Conservation (phyloP, 2,329 filamentous ascomycete genomes). For the Neopestalotiopsis sp. region DNA sequence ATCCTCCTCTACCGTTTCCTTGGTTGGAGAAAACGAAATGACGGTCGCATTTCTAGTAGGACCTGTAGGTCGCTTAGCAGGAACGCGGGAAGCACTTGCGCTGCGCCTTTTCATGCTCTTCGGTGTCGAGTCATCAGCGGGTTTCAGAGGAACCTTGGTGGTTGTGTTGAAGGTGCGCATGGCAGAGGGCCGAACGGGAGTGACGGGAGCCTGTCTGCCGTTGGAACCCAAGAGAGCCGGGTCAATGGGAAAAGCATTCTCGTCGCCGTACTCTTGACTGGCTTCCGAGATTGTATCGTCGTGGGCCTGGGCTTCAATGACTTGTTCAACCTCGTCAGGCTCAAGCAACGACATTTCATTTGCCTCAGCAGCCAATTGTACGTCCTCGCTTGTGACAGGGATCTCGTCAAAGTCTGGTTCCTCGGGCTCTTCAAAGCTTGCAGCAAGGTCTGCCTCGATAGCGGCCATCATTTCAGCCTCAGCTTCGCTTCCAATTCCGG, state of each 20-base stretch:
- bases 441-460: conserved; percentile 41
- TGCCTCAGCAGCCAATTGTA: conserved; percentile 62
- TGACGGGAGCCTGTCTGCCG: conserved; percentile 47
- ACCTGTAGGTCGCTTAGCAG: conserved; percentile 46
- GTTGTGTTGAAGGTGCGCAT: conserved; percentile 71
- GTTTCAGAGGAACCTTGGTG: conserved; percentile 77
- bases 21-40: conserved; percentile 59
- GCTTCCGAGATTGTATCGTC: conserved; percentile 62
- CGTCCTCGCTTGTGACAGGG: conserved; percentile 58
- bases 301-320: conserved; percentile 37
- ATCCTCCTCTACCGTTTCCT: conserved; percentile 38
- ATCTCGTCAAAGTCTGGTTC: conserved; percentile 50
- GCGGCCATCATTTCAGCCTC: conserved; percentile 41
- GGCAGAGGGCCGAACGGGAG: conserved; percentile 57
- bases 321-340: conserved; percentile 43
- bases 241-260: conserved; percentile 65
- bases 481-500: conserved; percentile 34
- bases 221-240: conserved; percentile 44
- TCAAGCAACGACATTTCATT: conserved; percentile 64
- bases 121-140: conserved; percentile 63
- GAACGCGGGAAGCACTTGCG: conserved; percentile 54
- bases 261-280: conserved; percentile 70
- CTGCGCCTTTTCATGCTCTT: conserved; percentile 53
- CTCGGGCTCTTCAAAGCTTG: conserved; percentile 37
- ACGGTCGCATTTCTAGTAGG: conserved; percentile 55